Evolutionary conservation across 1,139 yeast genomes (phyloP).

Genomic region (Barnettozyma hawaiiensis): DNA sequence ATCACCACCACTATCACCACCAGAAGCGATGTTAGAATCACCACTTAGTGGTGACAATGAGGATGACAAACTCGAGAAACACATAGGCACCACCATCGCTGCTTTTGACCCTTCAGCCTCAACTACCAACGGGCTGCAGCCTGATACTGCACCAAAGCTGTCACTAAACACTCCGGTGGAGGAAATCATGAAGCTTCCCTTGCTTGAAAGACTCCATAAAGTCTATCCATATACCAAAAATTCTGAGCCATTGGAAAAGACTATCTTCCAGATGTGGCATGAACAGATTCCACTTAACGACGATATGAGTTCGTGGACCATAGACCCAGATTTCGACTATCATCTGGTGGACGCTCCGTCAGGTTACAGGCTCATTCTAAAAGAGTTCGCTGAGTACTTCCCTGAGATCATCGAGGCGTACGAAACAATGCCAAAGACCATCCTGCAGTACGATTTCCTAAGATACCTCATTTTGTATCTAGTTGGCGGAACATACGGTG

Average conservation of each 20-base stretch:
- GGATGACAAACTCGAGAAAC: not conserved
- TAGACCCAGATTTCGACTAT: conserved; percentile 2
- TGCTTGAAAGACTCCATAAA: conserved; percentile 1
- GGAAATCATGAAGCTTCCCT: not conserved
- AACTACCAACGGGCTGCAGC: not conserved
- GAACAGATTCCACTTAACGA: conserved; percentile 1
- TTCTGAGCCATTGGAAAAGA: conserved; percentile 2
- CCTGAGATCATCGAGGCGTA: conserved; percentile 46
- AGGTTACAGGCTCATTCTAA: not conserved
- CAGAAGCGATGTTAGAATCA: too few species aligned
- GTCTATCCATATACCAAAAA: conserved; percentile 2
- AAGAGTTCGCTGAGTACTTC: conserved; percentile 25
- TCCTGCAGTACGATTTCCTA: conserved; percentile 46
- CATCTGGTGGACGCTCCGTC: not conserved
- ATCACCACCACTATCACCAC: too few species aligned
- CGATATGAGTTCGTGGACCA: conserved; percentile 6
- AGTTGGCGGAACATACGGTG: conserved; percentile 51
- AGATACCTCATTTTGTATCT: conserved; percentile 45
- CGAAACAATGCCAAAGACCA: conserved; percentile 43
- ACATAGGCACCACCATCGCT: not conserved
- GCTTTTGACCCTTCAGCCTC: not conserved
- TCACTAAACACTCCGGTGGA: not conserved
- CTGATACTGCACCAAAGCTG: not conserved
- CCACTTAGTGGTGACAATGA: too few species aligned
- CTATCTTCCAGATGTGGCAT: conserved; percentile 4